Evolutionary conservation across 2,329 filamentous ascomycete species (phyloP), one percentile per base, ranked within the genome.

Genomic region (Fusarium pseudoanthophilum): DNA sequence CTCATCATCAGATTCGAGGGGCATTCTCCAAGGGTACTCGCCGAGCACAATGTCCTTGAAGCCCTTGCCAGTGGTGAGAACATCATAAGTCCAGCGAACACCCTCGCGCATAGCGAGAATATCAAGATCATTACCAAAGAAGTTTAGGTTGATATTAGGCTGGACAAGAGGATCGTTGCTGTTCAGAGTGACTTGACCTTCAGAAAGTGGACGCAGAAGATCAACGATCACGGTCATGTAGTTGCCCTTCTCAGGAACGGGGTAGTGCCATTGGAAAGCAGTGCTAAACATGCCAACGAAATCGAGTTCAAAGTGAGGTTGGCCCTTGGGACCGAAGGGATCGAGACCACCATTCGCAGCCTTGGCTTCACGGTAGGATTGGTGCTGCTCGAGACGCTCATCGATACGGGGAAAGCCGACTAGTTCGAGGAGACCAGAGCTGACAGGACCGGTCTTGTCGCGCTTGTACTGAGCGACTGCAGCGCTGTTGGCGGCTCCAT

Each of bases 11-110:
- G 84, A 84, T 18, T 87, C 75, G 5, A 86, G 82, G 0, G 89
- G 89, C 87, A 91, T 89, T 0, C 84, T 80, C 88, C 88, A 91
- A 0, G 89, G 90, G 75, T 91, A 92, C 61, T 89, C 86, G 10
- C 78, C 82, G 2, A 79, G 80, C 15, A 89, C 81, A 53, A 89
- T 83, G 57, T 89, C 87, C 77, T 83, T 88, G 79, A 91, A 87
- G 2, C 86, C 88, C 2, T 87, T 86, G 3, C 89, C 89, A 13
- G 85, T 86, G 42, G 82, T 87, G 5, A 92, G 73, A n/a, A 91
- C 80, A 71, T 91, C 88, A 78, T 90, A 86, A 13, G 83, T 82
- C 77, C 84, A 89, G 21, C 87, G 83, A 26, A 90, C 83, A 24
- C 89, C 89, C 77, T 90, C 88, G 32, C 87, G 86, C 80, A 91